Base-by-base conservation (phyloP, 2,329 filamentous ascomycete genomes). In the Ascochyta koolunga region DNA sequence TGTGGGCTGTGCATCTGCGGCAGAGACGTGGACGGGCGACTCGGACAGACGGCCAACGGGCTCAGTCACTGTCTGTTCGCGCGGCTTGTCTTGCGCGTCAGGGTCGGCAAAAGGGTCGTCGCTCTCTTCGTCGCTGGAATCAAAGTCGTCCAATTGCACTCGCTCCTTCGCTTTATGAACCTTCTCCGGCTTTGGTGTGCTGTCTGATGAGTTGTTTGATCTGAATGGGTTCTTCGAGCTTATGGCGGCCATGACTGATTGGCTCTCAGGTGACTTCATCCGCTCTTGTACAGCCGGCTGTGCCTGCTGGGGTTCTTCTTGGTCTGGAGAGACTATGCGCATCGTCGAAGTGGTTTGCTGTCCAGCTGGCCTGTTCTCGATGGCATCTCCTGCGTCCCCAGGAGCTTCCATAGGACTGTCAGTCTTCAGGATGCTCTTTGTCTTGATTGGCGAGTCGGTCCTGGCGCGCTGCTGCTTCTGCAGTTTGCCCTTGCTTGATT, bases 141-240 rank as follows among this genome's bases (percentile, higher is more conserved):
- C 88, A 39, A 89, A 88, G 59, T 89, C 88, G 65, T 91, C 89
- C 11, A 91, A 79, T 49, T 87, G 86, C 58, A 87, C 80, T 21
- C 87, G 84, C 15, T 83, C 77, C 58, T 85, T 86, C 1, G 86
- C 82, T 60, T 82, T 81, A 52, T 80, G 84, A 37, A 82, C 78
- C 71, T 86, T 85, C 52, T 81, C 78, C 16, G 82, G 83, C 65
- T 82, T 84, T 2, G 78, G 65, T 33, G 85, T 83, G 35, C 69
- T 76, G 47, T 72, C 58, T 66, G 68, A 70, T 72, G 61, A 55
- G 68, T 70, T 13, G 33, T 71, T 67, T 69, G 75, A 49, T 22
- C 42, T 59, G 43, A 65, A 64, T 13, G 60, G 60, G 79, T 69
- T 69, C 38, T 65, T 65, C 21, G 72, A 68, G 33, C 59, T 60